A percentile compares a stretch with the other conserved stretches of the same genome.
phyloP scores from a whole-genome alignment of 768 basidiomycete species.

The Lactarius deliciosus region DNA sequence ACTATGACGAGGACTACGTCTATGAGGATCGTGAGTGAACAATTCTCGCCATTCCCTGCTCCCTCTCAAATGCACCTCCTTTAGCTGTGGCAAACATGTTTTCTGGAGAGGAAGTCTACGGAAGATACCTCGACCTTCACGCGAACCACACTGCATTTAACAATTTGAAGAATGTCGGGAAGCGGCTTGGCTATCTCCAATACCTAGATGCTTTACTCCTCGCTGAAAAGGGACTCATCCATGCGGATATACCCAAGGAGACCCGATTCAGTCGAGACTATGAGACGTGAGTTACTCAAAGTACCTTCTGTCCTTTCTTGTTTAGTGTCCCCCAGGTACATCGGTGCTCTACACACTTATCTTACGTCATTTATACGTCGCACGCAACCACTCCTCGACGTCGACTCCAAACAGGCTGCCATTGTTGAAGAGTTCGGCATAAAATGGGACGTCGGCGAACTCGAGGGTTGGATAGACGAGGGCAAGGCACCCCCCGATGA shows the following conservation, averaged over 20 bases:
- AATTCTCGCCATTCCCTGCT: constrained; percentile 36
- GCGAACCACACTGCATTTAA: constrained; percentile 83
- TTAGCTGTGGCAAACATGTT: constrained; percentile 81
- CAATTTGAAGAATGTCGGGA: constrained; percentile 84
- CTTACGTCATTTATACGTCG: constrained; percentile 83
- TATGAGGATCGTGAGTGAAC: constrained; percentile 89
- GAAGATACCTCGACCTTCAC: constrained; percentile 93
- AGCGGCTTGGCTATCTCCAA: constrained; percentile 86
- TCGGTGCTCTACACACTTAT: constrained; percentile 78
- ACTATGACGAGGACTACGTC: constrained; percentile 67
- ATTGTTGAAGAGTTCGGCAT: constrained; percentile 68
- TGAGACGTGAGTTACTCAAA: constrained; percentile 57
- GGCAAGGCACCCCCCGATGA: constrained; percentile 40
- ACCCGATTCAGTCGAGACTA: constrained; percentile 71
- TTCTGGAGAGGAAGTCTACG: constrained; percentile 94
- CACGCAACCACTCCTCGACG: constrained; percentile 78
- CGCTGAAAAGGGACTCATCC: constrained; percentile 58
- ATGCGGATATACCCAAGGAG: constrained; percentile 68
- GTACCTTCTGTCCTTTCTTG: constrained; percentile 14
- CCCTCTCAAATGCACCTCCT: constrained; percentile 21
- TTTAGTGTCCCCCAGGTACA: constrained; percentile 58
- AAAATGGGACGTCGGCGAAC: constrained; percentile 76
- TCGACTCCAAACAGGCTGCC: constrained; percentile 63
- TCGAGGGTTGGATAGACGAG: constrained; percentile 71
- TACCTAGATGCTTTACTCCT: constrained; percentile 86